Evolutionary conservation across 352 stramenopile species (phyloP).

Genomic region (Elongisporangium senticosum): DNA sequence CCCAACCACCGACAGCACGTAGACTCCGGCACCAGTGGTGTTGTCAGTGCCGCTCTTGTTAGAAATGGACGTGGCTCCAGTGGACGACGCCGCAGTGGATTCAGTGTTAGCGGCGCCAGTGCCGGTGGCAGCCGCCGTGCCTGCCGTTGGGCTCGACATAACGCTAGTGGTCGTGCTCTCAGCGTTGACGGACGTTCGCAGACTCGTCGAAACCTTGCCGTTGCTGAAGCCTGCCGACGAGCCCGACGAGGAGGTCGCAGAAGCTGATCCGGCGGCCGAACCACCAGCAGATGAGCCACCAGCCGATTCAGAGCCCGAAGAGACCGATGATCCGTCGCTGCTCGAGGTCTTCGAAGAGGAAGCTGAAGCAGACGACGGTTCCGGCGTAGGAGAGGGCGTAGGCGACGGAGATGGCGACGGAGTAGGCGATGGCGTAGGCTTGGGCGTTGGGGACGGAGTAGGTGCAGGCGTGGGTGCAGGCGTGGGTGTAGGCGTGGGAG

Average conservation of each 20-base stretch:
- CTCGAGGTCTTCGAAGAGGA: slow-evolving; percentile 13
- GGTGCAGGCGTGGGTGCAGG: slow-evolving; percentile 22
- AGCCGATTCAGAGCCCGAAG: slow-evolving; percentile 1
- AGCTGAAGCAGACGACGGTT: slow-evolving; percentile 9
- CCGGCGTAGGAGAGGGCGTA: slow-evolving; percentile 12
- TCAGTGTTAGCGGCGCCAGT: not conserved
- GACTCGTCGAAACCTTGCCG: slow-evolving; percentile 1
- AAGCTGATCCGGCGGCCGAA: too few relatives aligned
- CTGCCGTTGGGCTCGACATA: not conserved
- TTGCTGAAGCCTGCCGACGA: slow-evolving; percentile 9
- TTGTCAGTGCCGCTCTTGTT: slow-evolving; percentile 13
- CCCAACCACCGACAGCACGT: slow-evolving; percentile 30
- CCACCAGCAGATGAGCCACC: too few relatives aligned
- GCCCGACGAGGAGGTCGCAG: slow-evolving; percentile 11
- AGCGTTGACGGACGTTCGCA: slow-evolving; percentile 12
- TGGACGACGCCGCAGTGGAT: slow-evolving; percentile 7
- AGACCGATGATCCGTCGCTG: slow-evolving; percentile 6
- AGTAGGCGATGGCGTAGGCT: slow-evolving; percentile 25
- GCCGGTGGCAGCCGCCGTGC: too few relatives aligned
- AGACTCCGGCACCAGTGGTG: slow-evolving; percentile 14
- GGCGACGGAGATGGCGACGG: slow-evolving; percentile 23
- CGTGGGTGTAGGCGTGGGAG: slow-evolving; percentile 14
- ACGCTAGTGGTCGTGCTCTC: slow-evolving; percentile 9
- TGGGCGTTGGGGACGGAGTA: slow-evolving; percentile 20
- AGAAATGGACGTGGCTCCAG: slow-evolving; percentile 17